Evolutionary conservation across 2,329 filamentous ascomycete genomes (phyloP), one percentile per base, ranked within the genome.

Genomic region (Amphichorda felina): DNA sequence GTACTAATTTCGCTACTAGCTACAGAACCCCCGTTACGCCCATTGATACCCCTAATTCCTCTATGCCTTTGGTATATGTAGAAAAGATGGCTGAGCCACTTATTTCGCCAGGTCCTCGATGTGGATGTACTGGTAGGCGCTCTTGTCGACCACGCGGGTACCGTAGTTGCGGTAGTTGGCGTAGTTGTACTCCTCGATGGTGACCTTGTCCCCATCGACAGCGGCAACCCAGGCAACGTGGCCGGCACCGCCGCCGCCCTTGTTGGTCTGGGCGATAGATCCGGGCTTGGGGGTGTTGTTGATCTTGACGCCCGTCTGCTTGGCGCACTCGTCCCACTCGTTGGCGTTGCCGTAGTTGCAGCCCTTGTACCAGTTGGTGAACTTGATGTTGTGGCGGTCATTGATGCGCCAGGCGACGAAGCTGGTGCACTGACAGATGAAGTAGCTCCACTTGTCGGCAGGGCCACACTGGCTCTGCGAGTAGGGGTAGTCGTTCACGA

Each of bases 351-450:
- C 44, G 42, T 41, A 46, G 30, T 38, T 24, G 9, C 33, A 29
- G 30, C 42, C 44, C 38, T 46, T 43, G 35, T 42, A 46, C 17
- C 33, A 33, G 38, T 45, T 46, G 39, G 34, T 25, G 33, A 46
- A 46, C 38, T 44, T 44, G 37, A 45, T 37, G 24, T 38, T 38
- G 11, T 43, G 27, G n/a, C 39, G 38, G 31, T 43, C 35, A 35
- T 44, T 46, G 35, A 46, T 39, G 33, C 44, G 44, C 34, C 38
- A 46, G 14, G 44, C 44, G 16, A 44, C 44, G 35, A 46, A 46
- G 36, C 42, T 44, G 27, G 41, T 42, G 40, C 42, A 44, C 29
- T 43, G 38, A 39, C 42, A 46, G 33, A 40, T 43, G 38, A 35
- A 42, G 34, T 38, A 46, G 14, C 32, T 34, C 39, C 41, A 46